Conservation (phyloP, 768 basidiomycete species). For the Russula sp. region DNA sequence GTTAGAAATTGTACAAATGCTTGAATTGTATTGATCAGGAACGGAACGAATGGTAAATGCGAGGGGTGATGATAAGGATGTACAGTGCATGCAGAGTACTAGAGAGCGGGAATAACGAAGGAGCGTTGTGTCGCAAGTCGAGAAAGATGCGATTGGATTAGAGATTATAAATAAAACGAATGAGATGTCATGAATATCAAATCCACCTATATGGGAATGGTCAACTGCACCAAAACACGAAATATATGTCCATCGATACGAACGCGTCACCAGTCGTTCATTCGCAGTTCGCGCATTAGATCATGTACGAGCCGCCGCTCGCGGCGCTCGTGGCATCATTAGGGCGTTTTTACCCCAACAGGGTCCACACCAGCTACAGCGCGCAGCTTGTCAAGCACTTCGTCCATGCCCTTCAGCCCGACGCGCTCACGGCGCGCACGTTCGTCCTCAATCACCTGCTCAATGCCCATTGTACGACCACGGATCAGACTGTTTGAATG, state of each 20-base stretch:
- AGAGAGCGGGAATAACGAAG: conserved; percentile 1
- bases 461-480: conserved; percentile 17
- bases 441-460: conserved; percentile 20
- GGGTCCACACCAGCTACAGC: conserved; percentile 14
- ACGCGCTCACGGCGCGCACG: conserved; percentile 14
- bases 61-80: conserved; percentile 15
- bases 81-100: conserved; percentile 19
- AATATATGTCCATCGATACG: background rate
- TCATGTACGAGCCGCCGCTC: conserved; percentile 2
- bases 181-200: conserved; percentile 8
- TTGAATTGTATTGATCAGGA: conserved; percentile 14
- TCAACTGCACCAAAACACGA: conserved; percentile 1
- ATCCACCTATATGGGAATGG: background rate
- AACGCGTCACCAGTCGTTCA: conserved; percentile 14
- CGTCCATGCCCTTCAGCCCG: conserved; percentile 21
- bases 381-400: conserved; percentile 19
- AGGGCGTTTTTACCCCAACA: background rate
- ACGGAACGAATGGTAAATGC: conserved; percentile 13
- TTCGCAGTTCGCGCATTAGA: background rate
- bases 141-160: background rate
- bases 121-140: conserved; percentile 5
- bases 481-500: background rate
- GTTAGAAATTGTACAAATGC: conserved; percentile 6
- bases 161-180: conserved; percentile 4
- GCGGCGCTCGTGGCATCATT: conserved; percentile 2